These are phyloP conservation scores for Kockiozyma suomiensis DNA, from an alignment of 805 yeast species.

Conservation along the genomic window DNA sequence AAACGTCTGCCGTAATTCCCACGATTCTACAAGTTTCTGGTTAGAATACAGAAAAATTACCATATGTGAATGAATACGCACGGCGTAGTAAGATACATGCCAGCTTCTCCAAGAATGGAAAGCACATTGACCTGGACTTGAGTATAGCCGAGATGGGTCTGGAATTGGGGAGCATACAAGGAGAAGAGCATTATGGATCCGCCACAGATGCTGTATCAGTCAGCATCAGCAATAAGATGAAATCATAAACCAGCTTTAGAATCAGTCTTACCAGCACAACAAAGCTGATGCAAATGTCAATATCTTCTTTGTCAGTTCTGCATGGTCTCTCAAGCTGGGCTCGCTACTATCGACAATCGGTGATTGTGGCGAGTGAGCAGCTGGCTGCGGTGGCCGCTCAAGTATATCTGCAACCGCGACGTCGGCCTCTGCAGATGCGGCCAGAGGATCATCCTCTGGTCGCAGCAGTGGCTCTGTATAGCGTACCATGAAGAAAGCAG, in stretches of 20 bases:
- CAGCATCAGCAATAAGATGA: neutral
- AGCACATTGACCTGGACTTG: slow-evolving; percentile 73
- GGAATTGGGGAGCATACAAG: slow-evolving; percentile 72
- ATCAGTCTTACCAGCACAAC: slow-evolving; percentile 22
- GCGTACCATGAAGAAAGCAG: slow-evolving; percentile 4
- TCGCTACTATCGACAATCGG: no score
- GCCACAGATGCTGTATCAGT: slow-evolving; percentile 59
- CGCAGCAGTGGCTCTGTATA: slow-evolving; percentile 16
- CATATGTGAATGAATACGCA: no score
- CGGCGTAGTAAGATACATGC: slow-evolving; percentile 85
- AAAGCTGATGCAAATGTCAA: slow-evolving; percentile 27
- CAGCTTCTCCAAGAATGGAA: slow-evolving; percentile 72
- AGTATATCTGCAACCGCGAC: slow-evolving; percentile 20
- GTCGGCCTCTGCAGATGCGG: slow-evolving; percentile 15
- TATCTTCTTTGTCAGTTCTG: neutral
- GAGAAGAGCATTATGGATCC: slow-evolving; percentile 86
- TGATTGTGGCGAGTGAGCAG: neutral
- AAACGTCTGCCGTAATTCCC: slow-evolving; percentile 34
- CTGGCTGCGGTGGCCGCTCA: slow-evolving; percentile 13
- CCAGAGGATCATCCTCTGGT: slow-evolving; percentile 21
- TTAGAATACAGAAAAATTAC: neutral
- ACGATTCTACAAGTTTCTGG: slow-evolving; percentile 16
- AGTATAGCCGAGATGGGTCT: slow-evolving; percentile 57
- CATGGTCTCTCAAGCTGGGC: neutral
- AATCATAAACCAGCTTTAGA: no score